Evolutionary conservation across 2,329 filamentous ascomycete species (phyloP), one percentile per base, ranked within the genome.

Genomic region (Dactylellina drechsleri): DNA sequence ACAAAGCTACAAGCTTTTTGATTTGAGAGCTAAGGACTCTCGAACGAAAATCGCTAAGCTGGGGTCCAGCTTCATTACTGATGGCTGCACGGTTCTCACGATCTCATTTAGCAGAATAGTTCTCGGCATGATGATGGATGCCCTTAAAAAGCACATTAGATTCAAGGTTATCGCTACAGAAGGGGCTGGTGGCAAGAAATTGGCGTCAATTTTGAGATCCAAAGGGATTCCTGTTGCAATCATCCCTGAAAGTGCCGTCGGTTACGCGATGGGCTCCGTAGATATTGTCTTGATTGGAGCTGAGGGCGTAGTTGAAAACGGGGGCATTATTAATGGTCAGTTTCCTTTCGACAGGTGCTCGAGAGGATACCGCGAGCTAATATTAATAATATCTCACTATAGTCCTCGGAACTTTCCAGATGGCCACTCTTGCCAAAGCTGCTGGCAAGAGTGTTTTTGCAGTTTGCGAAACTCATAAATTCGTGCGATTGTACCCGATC

Each of bases 391-490:
- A 36, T 36, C 6, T 6, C 8, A 8, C 8, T 7, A 50, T 41
- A 79, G 77, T 77, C 12, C 70, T 79, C 43, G 79, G 79, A 26
- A 90, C 88, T 2, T 94, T 92, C 79, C 93, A 97, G 83, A 90
- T 98, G 78, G 93, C 92, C 1, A 84, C 92, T 78, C 84, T 97
- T 61, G 93, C 93, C 4, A 89, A 90, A 79, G 87, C 87, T 13
- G 86, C 87, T 76, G 88, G 89, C 45, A 89, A 92, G 77, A 91
- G 91, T 0, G 92, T 98, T 79, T 97, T 96, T 80, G 93, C 97
- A 16, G 93, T 95, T 4, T 91, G 91, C 0, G 95, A 99, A 84
- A 96, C 92, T 79, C 95, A 99, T 85, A 99, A 99, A 83, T 97
- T 99, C 81, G 92, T 96, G 53, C 87, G 93, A 79, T 86, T 95